Percentiles rank a stretch among this genome's conserved stretches.
phyloP scores from a whole-genome alignment of 768 basidiomycete genomes.

The Sporobolomyces pararoseus region DNA sequence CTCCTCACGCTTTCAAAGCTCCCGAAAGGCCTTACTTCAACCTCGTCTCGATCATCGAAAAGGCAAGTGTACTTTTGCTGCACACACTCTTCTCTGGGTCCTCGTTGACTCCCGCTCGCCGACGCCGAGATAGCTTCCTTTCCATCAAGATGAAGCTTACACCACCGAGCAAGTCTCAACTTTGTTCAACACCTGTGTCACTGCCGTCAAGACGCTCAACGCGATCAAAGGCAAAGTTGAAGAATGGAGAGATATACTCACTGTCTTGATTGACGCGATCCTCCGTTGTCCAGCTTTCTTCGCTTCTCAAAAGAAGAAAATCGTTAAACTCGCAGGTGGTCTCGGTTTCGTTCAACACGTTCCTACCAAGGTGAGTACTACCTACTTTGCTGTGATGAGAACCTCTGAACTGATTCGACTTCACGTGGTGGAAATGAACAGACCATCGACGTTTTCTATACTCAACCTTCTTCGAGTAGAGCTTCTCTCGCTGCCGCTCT shows the following conservation, averaged over 20 bases:
- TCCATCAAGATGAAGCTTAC: conserved; percentile 14
- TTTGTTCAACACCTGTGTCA: conserved; percentile 24
- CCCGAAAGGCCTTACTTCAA: conserved; percentile 37
- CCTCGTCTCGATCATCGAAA: conserved; percentile 36
- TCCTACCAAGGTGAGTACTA: neutral
- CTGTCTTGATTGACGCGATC: conserved; percentile 23
- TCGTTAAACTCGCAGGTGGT: conserved; percentile 7
- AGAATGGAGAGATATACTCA: conserved; percentile 28
- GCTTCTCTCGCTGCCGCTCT: neutral
- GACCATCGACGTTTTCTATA: neutral
- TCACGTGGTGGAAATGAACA: too few species aligned
- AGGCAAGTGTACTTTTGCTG: too few species aligned
- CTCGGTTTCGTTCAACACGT: conserved; percentile 5
- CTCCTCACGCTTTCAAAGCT: conserved; percentile 29
- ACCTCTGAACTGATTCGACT: too few species aligned
- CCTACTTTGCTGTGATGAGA: neutral
- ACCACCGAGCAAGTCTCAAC: conserved; percentile 20
- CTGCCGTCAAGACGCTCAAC: conserved; percentile 34
- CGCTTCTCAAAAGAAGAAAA: conserved; percentile 9
- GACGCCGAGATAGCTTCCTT: conserved; percentile 36
- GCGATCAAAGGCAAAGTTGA: neutral
- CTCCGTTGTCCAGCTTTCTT: conserved; percentile 22
- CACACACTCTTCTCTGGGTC: too few species aligned
- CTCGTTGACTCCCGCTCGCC: too few species aligned
- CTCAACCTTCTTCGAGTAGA: neutral